A percentile compares a stretch with the other conserved stretches of the same genome.
Conservation (phyloP, 2,329 filamentous ascomycete species). For the Colletotrichum spinosum region DNA sequence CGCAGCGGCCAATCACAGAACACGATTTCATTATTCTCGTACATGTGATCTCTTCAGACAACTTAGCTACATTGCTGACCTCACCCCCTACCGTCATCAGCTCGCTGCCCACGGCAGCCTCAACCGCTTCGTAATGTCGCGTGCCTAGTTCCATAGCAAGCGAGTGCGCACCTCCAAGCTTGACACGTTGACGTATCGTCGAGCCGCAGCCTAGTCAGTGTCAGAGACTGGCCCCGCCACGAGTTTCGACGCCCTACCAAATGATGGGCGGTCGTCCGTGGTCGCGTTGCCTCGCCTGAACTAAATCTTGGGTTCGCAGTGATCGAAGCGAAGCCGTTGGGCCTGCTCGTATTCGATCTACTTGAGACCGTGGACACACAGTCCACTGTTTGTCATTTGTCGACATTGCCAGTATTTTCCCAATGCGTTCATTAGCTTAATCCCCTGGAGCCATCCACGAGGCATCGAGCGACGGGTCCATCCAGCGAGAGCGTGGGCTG, state of each 20-base stretch:
- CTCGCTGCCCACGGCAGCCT: neutral
- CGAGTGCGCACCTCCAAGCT: constrained; percentile 16
- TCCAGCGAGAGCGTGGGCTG: constrained; percentile 18
- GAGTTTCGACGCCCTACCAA: too few species aligned
- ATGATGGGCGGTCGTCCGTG: constrained; percentile 1
- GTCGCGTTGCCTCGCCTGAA: constrained; percentile 9
- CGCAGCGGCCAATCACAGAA: constrained; percentile 18
- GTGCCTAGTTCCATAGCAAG: constrained; percentile 8
- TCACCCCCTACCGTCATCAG: constrained; percentile 20
- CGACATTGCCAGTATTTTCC: neutral
- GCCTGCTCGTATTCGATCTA: neutral
- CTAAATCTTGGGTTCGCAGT: constrained; percentile 7
- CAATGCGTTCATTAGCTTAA: too few species aligned
- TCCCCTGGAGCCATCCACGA: too few species aligned
- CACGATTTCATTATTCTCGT: constrained; percentile 1
- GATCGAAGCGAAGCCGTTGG: neutral
- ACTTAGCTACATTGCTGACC: constrained; percentile 10
- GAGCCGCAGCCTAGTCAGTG: too few species aligned
- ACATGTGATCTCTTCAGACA: constrained; percentile 24
- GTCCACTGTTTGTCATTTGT: neutral
- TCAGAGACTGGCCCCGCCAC: too few species aligned
- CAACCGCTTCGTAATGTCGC: constrained; percentile 7
- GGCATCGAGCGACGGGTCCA: neutral
- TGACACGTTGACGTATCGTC: constrained; percentile 10
- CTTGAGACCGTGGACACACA: neutral